phyloP scores from a whole-genome alignment of 2,329 filamentous ascomycete genomes.

The Penicillium occitanis region DNA sequence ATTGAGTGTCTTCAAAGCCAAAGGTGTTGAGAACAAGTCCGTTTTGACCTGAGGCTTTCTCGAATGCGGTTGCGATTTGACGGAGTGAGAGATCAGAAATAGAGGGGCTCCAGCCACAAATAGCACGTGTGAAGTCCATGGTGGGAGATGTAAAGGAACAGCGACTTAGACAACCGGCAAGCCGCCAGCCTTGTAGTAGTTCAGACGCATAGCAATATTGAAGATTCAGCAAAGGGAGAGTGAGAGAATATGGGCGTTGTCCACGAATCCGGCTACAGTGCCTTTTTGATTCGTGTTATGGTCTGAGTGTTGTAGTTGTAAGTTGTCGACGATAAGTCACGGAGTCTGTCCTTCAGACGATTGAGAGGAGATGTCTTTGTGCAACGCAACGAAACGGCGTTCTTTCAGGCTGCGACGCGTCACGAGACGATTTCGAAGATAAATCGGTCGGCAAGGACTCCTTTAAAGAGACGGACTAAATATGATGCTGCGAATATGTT shows the following conservation, averaged over 20 bases:
- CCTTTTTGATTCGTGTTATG: slow-evolving; percentile 18
- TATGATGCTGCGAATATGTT: slow-evolving; percentile 1
- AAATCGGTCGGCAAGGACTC: not conserved
- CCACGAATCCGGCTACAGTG: slow-evolving; percentile 20
- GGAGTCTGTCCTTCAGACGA: not conserved
- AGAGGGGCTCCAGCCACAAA: slow-evolving; percentile 22
- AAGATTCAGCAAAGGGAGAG: not conserved
- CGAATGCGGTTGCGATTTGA: slow-evolving; percentile 3
- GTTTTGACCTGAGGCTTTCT: not conserved
- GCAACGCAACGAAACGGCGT: not conserved
- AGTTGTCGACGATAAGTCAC: not conserved
- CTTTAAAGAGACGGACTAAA: not conserved
- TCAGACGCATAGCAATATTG: slow-evolving; percentile 20
- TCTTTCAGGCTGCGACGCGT: slow-evolving; percentile 3
- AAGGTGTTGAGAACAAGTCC: slow-evolving; percentile 1
- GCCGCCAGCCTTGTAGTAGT: slow-evolving; percentile 11
- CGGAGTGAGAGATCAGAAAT: slow-evolving; percentile 6
- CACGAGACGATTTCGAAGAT: not conserved
- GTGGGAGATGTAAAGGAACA: slow-evolving; percentile 6
- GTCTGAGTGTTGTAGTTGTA: not conserved
- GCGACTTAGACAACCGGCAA: slow-evolving; percentile 21
- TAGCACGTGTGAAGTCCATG: slow-evolving; percentile 21
- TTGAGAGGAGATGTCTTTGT: not conserved
- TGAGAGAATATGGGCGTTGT: not conserved
- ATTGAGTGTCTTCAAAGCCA: not conserved